phyloP scores from a whole-genome alignment of 495 filamentous ascomycete genomes.

The Polyplosphaeria fusca region DNA sequence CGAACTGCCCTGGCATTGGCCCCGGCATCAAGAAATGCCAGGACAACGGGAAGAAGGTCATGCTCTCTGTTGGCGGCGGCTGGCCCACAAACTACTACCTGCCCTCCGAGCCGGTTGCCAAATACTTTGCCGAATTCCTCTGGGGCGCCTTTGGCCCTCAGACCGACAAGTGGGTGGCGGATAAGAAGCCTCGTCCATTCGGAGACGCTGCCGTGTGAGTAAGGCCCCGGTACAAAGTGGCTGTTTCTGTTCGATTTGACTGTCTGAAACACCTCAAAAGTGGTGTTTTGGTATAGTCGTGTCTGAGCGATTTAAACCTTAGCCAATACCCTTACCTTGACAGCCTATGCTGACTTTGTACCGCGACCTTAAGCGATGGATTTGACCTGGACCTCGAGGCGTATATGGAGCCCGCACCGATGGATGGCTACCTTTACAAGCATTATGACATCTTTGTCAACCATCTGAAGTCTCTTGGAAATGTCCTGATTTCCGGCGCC shows the following conservation, averaged over 20 bases:
- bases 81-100: conserved; percentile 40
- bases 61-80: conserved; percentile 42
- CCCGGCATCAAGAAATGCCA: conserved; percentile 41
- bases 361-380: too few species aligned
- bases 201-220: conserved; percentile 38
- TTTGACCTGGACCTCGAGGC: conserved; percentile 46
- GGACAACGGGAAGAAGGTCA: conserved; percentile 42
- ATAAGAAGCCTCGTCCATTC: conserved; percentile 39
- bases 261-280: too few species aligned
- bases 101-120: conserved; percentile 37
- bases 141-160: conserved; percentile 63
- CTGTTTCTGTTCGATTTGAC: too few species aligned
- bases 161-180: conserved; percentile 39
- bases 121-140: conserved; percentile 56
- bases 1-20: conserved; percentile 40
- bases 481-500: conserved; percentile 44
- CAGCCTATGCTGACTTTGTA: too few species aligned
- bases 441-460: conserved; percentile 40
- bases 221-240: too few species aligned
- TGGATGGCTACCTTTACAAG: conserved; percentile 26
- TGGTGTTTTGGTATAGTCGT: too few species aligned
- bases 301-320: too few species aligned
- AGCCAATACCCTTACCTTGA: too few species aligned
- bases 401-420: conserved; percentile 29
- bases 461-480: conserved; percentile 28